Percentiles rank a stretch among this genome's conserved stretches.
These are phyloP conservation scores for Fusarium drepaniforme DNA, from an alignment of 2,329 filamentous ascomycete species.

Conservation along the genomic window DNA sequence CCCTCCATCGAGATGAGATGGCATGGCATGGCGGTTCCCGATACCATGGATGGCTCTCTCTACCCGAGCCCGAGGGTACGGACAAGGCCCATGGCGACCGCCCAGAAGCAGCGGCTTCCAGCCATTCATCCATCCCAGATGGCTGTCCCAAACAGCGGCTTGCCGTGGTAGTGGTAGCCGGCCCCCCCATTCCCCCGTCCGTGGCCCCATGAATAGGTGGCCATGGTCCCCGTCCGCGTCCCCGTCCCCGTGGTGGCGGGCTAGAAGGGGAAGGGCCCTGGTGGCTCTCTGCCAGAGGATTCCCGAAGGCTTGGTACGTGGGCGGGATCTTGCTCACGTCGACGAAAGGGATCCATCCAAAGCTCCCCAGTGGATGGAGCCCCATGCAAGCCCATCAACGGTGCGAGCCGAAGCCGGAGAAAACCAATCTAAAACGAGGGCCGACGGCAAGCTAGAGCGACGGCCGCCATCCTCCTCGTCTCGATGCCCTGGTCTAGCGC, in stretches of 20 bases:
- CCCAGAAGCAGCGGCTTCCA: not conserved
- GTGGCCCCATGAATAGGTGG: conserved; percentile 9
- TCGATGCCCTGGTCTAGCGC: conserved; percentile 41
- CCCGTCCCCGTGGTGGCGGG: conserved; percentile 28
- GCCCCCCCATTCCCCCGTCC: conserved; percentile 17
- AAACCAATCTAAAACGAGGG: conserved; percentile 48
- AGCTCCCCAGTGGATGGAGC: conserved; percentile 38
- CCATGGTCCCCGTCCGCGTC: conserved; percentile 8
- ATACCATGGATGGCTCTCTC: conserved; percentile 33
- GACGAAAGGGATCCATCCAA: conserved; percentile 40
- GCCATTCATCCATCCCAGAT: conserved; percentile 16
- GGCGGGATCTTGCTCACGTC: conserved; percentile 43
- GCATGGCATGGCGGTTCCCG: conserved; percentile 22
- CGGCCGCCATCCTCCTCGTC: conserved; percentile 29
- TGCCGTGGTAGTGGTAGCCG: conserved; percentile 10
- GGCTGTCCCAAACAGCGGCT: not conserved
- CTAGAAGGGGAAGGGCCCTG: conserved; percentile 27
- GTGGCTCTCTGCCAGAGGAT: conserved; percentile 27
- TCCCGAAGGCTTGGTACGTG: conserved; percentile 47
- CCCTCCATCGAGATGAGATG: conserved; percentile 14
- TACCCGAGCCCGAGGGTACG: conserved; percentile 30
- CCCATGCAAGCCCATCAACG: conserved; percentile 49
- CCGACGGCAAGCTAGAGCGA: conserved; percentile 44
- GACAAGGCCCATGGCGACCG: conserved; percentile 18
- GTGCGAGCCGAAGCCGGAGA: conserved; percentile 54